phyloP scores from a whole-genome alignment of 805 yeast species.

The Myxozyma geophila region DNA sequence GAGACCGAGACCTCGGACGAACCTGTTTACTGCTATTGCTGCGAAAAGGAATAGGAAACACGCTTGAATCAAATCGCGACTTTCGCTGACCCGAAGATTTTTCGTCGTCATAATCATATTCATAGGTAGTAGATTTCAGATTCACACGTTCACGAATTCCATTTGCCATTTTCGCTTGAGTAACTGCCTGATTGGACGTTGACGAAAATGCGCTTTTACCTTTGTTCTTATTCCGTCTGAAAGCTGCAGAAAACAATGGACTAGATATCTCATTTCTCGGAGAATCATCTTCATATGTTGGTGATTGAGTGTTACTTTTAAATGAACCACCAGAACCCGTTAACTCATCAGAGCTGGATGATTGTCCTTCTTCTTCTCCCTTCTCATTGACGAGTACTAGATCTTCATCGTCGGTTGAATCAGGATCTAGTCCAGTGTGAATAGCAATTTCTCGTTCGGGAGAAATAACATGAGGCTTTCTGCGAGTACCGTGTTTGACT shows the following conservation, averaged over 20 bases:
- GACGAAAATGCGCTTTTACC: neutral
- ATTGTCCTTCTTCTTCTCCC: conserved; percentile 13
- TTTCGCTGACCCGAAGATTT: conserved; percentile 9
- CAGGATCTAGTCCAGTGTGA: conserved; percentile 5
- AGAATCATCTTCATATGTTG: conserved; percentile 9
- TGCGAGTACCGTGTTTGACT: conserved; percentile 7
- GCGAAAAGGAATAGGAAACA: conserved; percentile 24
- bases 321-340: conserved; percentile 17
- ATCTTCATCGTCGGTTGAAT: conserved; percentile 15
- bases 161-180: conserved; percentile 5
- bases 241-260: conserved; percentile 10
- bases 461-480: conserved; percentile 24
- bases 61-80: conserved; percentile 11
- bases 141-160: conserved; percentile 18
- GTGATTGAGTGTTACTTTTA: conserved; percentile 13
- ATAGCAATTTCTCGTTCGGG: conserved; percentile 19
- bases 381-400: conserved; percentile 18
- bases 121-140: conserved; percentile 14
- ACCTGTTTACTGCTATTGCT: neutral
- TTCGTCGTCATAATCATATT: conserved; percentile 12
- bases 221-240: neutral
- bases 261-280: conserved; percentile 11
- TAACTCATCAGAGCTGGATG: conserved; percentile 15
- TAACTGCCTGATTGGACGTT: neutral
- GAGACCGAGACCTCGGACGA: conserved; percentile 15